Percentiles rank a stretch among this genome's conserved stretches.
These are phyloP conservation scores for Metroxylon sagu DNA, from an alignment of 176 grass and related monocot species.

Conservation along the genomic window DNA sequence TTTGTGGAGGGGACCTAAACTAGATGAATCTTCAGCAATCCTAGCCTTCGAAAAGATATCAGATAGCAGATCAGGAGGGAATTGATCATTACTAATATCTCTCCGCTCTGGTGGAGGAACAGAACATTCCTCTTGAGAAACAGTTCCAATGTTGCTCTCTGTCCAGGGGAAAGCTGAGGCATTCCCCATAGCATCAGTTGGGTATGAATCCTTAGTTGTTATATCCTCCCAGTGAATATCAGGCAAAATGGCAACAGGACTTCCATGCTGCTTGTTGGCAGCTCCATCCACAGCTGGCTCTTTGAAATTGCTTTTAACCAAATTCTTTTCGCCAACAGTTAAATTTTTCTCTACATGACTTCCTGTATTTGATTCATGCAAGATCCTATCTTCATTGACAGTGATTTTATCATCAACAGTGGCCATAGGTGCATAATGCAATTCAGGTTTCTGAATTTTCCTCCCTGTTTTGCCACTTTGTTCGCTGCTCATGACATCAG, in stretches of 20 bases:
- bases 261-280: conserved; percentile 21
- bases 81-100: conserved; percentile 49
- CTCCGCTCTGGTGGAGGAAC: conserved; percentile 29
- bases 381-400: conserved; percentile 31
- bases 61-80: conserved; percentile 73
- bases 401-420: conserved; percentile 4
- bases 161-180: conserved; percentile 23
- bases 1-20: conserved; percentile 34
- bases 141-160: conserved; percentile 15
- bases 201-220: conserved; percentile 8
- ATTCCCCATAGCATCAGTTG: conserved; percentile 18
- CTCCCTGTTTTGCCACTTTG: not conserved
- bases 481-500: not conserved
- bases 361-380: conserved; percentile 17
- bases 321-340: conserved; percentile 25
- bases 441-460: conserved; percentile 7
- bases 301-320: conserved; percentile 34
- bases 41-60: conserved; percentile 88
- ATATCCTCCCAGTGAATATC: conserved; percentile 32
- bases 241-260: conserved; percentile 26
- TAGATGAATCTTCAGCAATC: conserved; percentile 54
- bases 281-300: conserved; percentile 22
- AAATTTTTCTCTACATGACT: conserved; percentile 27
- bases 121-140: conserved; percentile 36
- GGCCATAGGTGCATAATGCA: not conserved